Evolutionary conservation across 495 filamentous ascomycete genomes (phyloP).

Genomic region (Polyplosphaeria fusca): DNA sequence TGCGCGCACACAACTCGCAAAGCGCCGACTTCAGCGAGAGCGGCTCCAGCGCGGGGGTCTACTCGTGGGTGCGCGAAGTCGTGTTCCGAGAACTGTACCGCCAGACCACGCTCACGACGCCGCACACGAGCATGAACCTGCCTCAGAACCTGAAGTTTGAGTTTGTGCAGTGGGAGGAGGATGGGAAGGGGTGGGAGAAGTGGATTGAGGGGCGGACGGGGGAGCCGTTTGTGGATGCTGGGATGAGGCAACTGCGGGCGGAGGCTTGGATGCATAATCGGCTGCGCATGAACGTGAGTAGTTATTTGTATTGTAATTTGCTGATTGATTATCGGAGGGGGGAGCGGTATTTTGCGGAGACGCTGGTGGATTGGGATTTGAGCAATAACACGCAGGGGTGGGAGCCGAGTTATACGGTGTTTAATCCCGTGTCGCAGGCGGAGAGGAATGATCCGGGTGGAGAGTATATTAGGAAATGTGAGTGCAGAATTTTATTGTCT

Average conservation of each 20-base stretch:
- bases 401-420: conserved; percentile 48
- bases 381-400: conserved; percentile 49
- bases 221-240: conserved; percentile 47
- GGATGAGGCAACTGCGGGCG: conserved; percentile 46
- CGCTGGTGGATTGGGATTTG: conserved; percentile 48
- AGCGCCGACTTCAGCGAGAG: conserved; percentile 33
- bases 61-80: conserved; percentile 47
- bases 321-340: conserved; percentile 47
- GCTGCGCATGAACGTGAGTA: conserved; percentile 44
- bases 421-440: conserved; percentile 47
- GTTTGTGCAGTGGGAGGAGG: conserved; percentile 48
- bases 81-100: conserved; percentile 49
- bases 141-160: conserved; percentile 49
- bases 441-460: conserved; percentile 54
- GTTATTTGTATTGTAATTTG: conserved; percentile 45
- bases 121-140: conserved; percentile 47
- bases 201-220: conserved; percentile 46
- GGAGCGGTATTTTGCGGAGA: conserved; percentile 48
- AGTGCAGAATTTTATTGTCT: neutral
- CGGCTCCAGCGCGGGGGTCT: neutral
- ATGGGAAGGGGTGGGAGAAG: conserved; percentile 47
- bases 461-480: conserved; percentile 54
- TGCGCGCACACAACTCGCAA: conserved; percentile 14
- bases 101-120: conserved; percentile 44
- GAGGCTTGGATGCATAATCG: conserved; percentile 52